Percentiles rank a stretch among this genome's conserved stretches.
phyloP scores from a whole-genome alignment of 345 rosid genomes.

The Trapa bicornis region DNA sequence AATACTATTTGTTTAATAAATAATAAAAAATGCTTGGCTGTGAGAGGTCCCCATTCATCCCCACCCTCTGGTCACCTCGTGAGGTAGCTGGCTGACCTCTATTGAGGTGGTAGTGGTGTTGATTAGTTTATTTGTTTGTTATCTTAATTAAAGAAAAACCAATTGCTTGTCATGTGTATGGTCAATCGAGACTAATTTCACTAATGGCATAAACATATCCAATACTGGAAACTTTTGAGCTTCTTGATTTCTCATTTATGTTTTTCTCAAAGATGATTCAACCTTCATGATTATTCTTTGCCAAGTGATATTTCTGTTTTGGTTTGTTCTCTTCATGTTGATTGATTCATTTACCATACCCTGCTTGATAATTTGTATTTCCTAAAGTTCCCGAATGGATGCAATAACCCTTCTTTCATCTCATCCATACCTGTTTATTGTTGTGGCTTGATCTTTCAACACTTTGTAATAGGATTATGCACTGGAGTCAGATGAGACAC shows the following conservation, averaged over 20 bases:
- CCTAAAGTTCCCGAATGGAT: background rate
- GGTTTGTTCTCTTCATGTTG: background rate
- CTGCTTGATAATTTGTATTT: background rate
- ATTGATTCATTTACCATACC: background rate
- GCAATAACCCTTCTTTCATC: background rate
- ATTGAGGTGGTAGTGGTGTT: background rate
- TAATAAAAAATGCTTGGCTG: too few relatives aligned
- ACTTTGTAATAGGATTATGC: conserved; percentile 57
- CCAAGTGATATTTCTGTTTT: background rate
- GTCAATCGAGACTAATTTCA: background rate
- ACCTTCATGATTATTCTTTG: background rate
- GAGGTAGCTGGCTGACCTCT: too few relatives aligned
- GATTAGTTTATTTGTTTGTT: background rate
- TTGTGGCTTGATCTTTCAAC: background rate
- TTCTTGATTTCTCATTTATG: background rate
- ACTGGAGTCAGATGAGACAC: conserved; percentile 78
- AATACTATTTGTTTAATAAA: too few relatives aligned
- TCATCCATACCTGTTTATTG: background rate
- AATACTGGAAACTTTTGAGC: background rate
- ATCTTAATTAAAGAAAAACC: background rate
- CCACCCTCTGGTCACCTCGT: too few relatives aligned
- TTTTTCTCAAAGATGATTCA: background rate
- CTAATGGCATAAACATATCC: background rate
- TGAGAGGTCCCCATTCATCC: too few relatives aligned
- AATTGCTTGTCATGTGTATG: background rate